phyloP scores from a whole-genome alignment of 306 rosid genomes.

The Vigna unguiculata region DNA sequence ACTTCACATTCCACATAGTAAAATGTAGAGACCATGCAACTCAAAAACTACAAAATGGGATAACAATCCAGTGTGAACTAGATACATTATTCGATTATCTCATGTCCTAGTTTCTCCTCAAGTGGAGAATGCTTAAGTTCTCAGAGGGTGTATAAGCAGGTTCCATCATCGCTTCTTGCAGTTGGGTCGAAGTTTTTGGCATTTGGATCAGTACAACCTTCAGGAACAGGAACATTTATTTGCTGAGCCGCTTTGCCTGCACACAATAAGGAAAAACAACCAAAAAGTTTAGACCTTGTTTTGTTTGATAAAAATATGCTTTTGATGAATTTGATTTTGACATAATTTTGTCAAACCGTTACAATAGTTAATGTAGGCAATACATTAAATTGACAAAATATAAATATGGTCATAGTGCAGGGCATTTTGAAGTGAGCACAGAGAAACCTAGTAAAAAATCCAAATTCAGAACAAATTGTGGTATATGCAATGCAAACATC shows the following conservation, averaged over 20 bases:
- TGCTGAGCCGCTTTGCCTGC: constrained; percentile 89
- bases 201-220: constrained; percentile 76
- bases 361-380: not conserved
- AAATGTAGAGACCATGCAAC: constrained; percentile 4
- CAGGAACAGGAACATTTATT: constrained; percentile 64
- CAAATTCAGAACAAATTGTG: too few species aligned
- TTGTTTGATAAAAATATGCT: not conserved
- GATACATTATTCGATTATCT: constrained; percentile 33
- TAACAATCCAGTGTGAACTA: constrained; percentile 44
- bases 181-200: constrained; percentile 79
- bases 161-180: constrained; percentile 88
- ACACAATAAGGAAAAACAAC: not conserved
- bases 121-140: constrained; percentile 39
- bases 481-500: constrained; percentile 49
- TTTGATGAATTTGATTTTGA: constrained; percentile 10
- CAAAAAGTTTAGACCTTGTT: not conserved
- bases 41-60: constrained; percentile 46
- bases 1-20: not conserved
- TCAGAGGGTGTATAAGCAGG: constrained; percentile 59
- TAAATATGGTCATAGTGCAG: too few species aligned
- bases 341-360: not conserved
- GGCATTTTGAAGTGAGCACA: too few species aligned
- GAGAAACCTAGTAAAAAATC: too few species aligned
- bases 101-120: constrained; percentile 40
- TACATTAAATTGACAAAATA: too few species aligned